phyloP scores from a whole-genome alignment of 768 basidiomycete genomes.

The Suillus hirtellus region DNA sequence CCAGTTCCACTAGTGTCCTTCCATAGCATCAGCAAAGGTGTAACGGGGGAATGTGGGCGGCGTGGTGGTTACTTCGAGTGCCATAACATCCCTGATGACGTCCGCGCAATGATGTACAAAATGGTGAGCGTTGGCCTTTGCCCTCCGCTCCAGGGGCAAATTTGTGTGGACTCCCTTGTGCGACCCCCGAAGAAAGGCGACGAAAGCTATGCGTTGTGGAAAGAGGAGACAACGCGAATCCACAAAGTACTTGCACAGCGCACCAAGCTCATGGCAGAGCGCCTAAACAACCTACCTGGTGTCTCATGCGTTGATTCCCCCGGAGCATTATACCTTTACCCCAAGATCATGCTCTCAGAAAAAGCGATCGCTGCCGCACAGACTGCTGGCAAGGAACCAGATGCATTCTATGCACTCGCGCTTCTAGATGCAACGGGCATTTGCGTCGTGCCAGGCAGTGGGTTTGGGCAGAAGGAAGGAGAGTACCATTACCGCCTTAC shows the following conservation, averaged over 20 bases:
- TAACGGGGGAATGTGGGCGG: conserved; percentile 95
- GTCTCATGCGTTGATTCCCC: conserved; percentile 88
- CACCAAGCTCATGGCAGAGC: conserved; percentile 68
- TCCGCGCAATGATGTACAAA: conserved; percentile 91
- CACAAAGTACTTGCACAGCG: conserved; percentile 73
- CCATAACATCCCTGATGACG: conserved; percentile 74
- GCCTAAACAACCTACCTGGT: conserved; percentile 84
- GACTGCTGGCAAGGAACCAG: conserved; percentile 74
- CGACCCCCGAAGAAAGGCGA: conserved; percentile 80
- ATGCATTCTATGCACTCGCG: conserved; percentile 84
- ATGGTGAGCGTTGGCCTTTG: conserved; percentile 91
- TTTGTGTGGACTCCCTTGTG: conserved; percentile 94
- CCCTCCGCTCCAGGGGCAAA: conserved; percentile 87
- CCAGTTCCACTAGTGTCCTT: conserved; percentile 86
- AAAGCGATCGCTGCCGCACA: conserved; percentile 75
- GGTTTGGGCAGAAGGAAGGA: conserved; percentile 91
- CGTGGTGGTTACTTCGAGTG: conserved; percentile 97
- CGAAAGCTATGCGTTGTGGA: conserved; percentile 76
- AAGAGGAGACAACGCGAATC: conserved; percentile 79
- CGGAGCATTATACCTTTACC: conserved; percentile 94
- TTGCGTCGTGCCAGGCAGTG: conserved; percentile 90
- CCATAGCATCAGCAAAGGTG: conserved; percentile 98
- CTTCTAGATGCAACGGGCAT: conserved; percentile 90
- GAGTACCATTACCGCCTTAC: conserved; percentile 92
- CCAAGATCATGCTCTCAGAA: conserved; percentile 71